phyloP scores from a whole-genome alignment of 768 basidiomycete genomes.

The Suillus tomentosus region DNA sequence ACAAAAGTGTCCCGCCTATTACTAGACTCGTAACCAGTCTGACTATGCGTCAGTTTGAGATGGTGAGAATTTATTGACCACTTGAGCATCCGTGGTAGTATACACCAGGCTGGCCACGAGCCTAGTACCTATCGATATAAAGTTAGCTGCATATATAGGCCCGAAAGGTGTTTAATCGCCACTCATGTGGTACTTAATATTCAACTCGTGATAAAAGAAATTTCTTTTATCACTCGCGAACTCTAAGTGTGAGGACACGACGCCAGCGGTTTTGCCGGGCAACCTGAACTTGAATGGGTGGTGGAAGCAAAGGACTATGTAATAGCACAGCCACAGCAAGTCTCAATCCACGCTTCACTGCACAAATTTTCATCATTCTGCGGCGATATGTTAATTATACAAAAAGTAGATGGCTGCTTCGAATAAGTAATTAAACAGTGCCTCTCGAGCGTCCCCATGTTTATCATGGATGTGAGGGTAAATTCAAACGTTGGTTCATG shows the following conservation, averaged over 20 bases:
- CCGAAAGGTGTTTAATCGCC: neutral
- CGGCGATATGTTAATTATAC: neutral
- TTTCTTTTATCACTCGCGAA: too few species aligned
- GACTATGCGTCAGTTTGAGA: too few species aligned
- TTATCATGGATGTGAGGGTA: neutral
- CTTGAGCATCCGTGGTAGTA: too few species aligned
- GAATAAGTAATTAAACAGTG: slow-evolving; percentile 17
- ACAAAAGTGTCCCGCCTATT: too few species aligned
- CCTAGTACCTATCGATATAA: too few species aligned
- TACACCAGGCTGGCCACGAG: too few species aligned
- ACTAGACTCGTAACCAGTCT: too few species aligned
- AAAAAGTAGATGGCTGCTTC: slow-evolving; percentile 18
- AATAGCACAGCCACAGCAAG: neutral
- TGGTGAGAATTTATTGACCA: too few species aligned
- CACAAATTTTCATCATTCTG: neutral
- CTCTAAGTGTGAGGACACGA: neutral
- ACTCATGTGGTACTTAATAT: neutral
- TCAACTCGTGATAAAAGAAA: neutral
- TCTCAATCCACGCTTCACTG: neutral
- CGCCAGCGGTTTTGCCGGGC: neutral
- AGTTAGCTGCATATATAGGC: neutral
- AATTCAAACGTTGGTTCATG: slow-evolving; percentile 17
- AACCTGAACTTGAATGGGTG: too few species aligned
- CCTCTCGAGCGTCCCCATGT: neutral
- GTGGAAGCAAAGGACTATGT: neutral